Base-by-base conservation (phyloP, 495 filamentous ascomycete species). In the Cladorrhinum samala region DNA sequence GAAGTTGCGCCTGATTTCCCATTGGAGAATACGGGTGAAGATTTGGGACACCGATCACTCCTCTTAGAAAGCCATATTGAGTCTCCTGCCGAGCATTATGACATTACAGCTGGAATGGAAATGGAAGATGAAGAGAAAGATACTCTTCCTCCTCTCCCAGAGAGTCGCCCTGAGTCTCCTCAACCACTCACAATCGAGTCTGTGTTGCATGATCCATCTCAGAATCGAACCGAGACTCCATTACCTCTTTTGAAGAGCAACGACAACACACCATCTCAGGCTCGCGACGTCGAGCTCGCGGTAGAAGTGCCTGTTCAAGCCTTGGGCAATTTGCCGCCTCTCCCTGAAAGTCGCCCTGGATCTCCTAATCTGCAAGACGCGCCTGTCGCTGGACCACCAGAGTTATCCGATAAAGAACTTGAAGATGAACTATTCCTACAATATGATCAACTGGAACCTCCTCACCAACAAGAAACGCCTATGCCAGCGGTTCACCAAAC, bases 1-100 rank as follows among this genome's bases (percentile, higher is more conserved):
- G 52, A 40, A 38, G 3, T 38, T 14, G 18, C n/a, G 19, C 9
- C 45, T 2, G 42, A 27, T 1, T 1, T 3, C 30, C 4, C 38
- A 21, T 20, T 21, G 2, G 21, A 13, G 1, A 2, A 16, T 4
- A 14, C 17, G 7, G 8, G 18, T 14, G 13, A 50, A 65, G 52
- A 64, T 61, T 42, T 55, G 59, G 51, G 71, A 56, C 53, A 65
- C 57, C 9, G 68, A 60, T 58, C 48, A 62, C 3, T 56, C 56
- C 21, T 57, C 0, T 49, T 46, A 3, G 39, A 45, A n/a, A 55
- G 53, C 40, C 49, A 49, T 1, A 20, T 42, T 13, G 43, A n/a
- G 3, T 57, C 55, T 7, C 50, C 55, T 17, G 23, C 24, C 24
- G 37, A 38, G 16, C 18, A 27, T 13, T 6, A 9, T 21, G 2